Conservation (phyloP, 73 alveolate genomes). For the Tetrahymena elliotti region DNA sequence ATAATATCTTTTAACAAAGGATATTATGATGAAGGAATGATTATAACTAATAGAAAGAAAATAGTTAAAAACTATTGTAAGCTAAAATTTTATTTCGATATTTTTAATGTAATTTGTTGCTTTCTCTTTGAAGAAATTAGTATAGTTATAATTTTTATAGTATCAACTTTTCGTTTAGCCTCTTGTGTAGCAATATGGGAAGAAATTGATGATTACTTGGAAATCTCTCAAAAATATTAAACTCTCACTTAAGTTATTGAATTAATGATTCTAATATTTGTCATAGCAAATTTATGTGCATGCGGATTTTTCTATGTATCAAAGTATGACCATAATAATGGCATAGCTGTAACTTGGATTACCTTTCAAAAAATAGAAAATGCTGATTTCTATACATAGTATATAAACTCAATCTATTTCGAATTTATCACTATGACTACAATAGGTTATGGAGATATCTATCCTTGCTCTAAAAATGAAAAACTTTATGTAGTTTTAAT, state of each 20-base stretch:
- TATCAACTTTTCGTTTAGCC: not conserved
- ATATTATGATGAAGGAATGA: not conserved
- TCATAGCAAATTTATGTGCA: not conserved
- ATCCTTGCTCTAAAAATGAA: not conserved
- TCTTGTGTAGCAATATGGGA: not conserved
- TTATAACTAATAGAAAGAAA: not conserved
- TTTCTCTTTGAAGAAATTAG: not conserved
- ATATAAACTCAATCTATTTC: not conserved
- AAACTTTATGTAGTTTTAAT: not conserved
- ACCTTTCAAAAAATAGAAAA: not conserved
- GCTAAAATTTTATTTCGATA: not conserved
- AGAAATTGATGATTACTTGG: not conserved
- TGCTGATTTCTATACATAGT: not conserved
- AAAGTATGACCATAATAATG: not conserved
- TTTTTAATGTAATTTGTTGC: not conserved
- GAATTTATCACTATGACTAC: not conserved
- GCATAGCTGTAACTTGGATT: not conserved
- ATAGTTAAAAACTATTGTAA: not conserved
- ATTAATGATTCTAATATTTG: not conserved
- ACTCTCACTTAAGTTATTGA: not conserved
- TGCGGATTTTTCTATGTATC: not conserved
- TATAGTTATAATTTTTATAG: not conserved
- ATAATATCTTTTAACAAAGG: not conserved
- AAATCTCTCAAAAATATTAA: not conserved
- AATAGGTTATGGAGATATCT: not conserved